phyloP scores from a whole-genome alignment of 306 rosid species.

The Rubus idaeus region DNA sequence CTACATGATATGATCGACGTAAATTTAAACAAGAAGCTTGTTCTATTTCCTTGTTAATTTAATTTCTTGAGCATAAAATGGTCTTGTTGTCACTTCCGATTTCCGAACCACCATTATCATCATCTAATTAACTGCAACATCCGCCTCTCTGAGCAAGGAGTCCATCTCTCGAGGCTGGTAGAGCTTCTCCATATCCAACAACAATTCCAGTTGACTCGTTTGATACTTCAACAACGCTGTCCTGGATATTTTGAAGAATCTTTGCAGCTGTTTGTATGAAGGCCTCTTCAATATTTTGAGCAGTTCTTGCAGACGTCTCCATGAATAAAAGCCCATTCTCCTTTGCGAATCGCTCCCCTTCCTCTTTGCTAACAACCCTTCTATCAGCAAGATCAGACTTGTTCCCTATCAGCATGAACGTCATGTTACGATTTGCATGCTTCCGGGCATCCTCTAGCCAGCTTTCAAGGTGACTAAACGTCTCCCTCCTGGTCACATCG shows the following conservation, averaged over 20 bases:
- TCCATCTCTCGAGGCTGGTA: background rate
- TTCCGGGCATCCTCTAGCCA: constrained; percentile 96
- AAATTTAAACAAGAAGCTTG: too few species aligned
- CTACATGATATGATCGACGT: too few species aligned
- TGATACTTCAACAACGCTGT: background rate
- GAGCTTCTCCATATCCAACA: background rate
- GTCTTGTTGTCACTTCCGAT: too few species aligned
- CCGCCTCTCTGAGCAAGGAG: background rate
- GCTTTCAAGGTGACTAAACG: constrained; percentile 68
- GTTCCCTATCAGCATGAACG: constrained; percentile 87
- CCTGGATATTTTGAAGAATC: background rate
- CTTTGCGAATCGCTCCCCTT: constrained; percentile 55
- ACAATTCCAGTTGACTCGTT: background rate
- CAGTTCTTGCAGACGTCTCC: background rate
- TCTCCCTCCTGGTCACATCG: constrained; percentile 96
- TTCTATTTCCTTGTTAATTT: too few species aligned
- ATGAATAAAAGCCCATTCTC: background rate
- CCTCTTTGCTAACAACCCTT: constrained; percentile 91
- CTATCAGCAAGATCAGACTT: constrained; percentile 77
- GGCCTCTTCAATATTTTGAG: background rate
- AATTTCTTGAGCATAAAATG: too few species aligned
- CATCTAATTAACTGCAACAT: background rate
- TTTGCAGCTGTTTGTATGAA: background rate
- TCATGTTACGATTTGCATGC: constrained; percentile 92
- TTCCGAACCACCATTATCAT: too few species aligned